phyloP scores from a whole-genome alignment of 1,284 basidiomycete species.

The Ustilago sp. region DNA sequence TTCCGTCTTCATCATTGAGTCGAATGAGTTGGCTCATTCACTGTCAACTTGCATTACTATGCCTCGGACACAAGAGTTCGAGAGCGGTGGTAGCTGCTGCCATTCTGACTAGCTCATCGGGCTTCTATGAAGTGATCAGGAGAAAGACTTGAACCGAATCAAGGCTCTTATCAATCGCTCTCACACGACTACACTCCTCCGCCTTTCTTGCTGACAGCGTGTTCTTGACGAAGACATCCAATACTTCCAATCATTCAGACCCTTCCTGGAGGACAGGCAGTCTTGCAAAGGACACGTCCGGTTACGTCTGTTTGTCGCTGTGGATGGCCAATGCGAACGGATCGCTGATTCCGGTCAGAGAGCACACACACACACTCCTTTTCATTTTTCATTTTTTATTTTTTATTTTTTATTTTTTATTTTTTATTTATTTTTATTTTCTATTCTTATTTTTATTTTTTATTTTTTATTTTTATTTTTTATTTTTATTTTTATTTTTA shows the following conservation, averaged over 20 bases:
- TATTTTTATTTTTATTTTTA: too few relatives aligned
- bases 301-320: not conserved
- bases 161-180: not conserved
- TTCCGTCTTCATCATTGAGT: not conserved
- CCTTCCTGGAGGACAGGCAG: not conserved
- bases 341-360: constrained; percentile 3
- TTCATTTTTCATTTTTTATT: too few relatives aligned
- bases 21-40: too few relatives aligned
- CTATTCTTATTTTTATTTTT: too few relatives aligned
- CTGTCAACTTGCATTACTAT: too few relatives aligned
- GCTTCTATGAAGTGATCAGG: not conserved
- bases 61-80: too few relatives aligned
- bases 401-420: too few relatives aligned
- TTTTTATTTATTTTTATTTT: too few relatives aligned
- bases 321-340: not conserved
- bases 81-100: not conserved
- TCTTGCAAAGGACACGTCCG: not conserved
- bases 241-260: not conserved
- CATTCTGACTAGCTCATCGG: not conserved
- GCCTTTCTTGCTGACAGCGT: not conserved
- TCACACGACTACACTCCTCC: not conserved
- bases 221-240: not conserved
- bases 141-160: not conserved
- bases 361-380: not conserved
- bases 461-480: too few relatives aligned